A percentile compares a stretch with the other conserved stretches of the same genome.
Evolutionary conservation across 2,329 filamentous ascomycete species (phyloP).

Genomic region (Thelonectria rubi): DNA sequence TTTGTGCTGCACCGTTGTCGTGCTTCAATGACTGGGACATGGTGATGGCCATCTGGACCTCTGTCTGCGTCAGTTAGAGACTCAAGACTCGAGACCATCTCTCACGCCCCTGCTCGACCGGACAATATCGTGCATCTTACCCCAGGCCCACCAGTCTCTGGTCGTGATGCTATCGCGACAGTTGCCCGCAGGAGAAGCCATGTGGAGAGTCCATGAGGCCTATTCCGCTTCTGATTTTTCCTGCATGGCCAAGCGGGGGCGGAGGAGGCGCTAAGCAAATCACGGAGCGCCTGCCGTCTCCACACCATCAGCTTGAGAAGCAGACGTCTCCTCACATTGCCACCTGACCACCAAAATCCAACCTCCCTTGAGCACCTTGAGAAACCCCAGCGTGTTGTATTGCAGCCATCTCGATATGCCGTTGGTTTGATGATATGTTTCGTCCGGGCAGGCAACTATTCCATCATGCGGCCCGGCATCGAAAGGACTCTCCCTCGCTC

Average conservation of each 20-base stretch:
- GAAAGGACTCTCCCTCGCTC: slow-evolving; percentile 3
- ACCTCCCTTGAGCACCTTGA: slow-evolving; percentile 33
- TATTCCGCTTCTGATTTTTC: slow-evolving; percentile 35
- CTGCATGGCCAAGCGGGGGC: slow-evolving; percentile 35
- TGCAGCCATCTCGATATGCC: slow-evolving; percentile 25
- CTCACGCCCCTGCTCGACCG: slow-evolving; percentile 18
- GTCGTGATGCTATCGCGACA: slow-evolving; percentile 20
- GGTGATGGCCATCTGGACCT: slow-evolving; percentile 10
- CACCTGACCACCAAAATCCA: slow-evolving; percentile 41
- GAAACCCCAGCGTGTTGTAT: slow-evolving; percentile 22
- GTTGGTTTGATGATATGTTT: slow-evolving; percentile 5
- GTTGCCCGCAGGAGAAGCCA: slow-evolving; percentile 26
- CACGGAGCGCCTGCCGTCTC: slow-evolving; percentile 25
- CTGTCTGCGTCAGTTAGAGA: slow-evolving; percentile 34
- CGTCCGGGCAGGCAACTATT: slow-evolving; percentile 10
- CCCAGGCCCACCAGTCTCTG: slow-evolving; percentile 30
- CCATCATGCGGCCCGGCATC: slow-evolving; percentile 20
- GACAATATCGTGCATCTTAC: slow-evolving; percentile 31
- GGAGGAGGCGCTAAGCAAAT: slow-evolving; percentile 33
- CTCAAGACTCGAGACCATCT: slow-evolving; percentile 1
- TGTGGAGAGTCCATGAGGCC: slow-evolving; percentile 28
- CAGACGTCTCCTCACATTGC: slow-evolving; percentile 32
- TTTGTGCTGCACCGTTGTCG: slow-evolving; percentile 22
- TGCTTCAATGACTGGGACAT: slow-evolving; percentile 16
- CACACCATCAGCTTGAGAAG: slow-evolving; percentile 34